A percentile compares a stretch with the other conserved stretches of the same genome.
phyloP scores from a whole-genome alignment of 306 rosid genomes.

The Prunus armeniaca region DNA sequence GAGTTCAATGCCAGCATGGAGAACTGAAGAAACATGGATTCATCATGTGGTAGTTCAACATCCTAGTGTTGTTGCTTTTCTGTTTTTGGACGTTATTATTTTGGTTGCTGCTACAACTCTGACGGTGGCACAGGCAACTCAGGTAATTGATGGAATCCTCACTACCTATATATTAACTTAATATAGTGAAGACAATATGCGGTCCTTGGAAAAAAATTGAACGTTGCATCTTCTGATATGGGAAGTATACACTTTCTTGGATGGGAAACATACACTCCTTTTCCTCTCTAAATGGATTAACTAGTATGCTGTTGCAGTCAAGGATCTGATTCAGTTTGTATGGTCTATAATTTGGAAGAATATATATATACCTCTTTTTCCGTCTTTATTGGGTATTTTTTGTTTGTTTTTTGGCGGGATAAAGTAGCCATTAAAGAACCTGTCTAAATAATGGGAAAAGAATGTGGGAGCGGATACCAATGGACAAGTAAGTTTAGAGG shows the following conservation, averaged over 20 bases:
- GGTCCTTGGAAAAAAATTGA: not conserved
- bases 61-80: conserved; percentile 62
- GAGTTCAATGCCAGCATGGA: conserved; percentile 41
- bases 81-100: conserved; percentile 51
- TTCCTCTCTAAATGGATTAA: not conserved
- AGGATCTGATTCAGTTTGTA: not conserved
- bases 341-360: not conserved
- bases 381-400: not conserved
- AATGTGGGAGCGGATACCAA: not conserved
- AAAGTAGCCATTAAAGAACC: not conserved
- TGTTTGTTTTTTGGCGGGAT: not conserved
- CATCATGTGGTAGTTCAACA: conserved; percentile 48
- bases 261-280: not conserved
- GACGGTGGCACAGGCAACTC: conserved; percentile 60
- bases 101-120: conserved; percentile 52
- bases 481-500: not conserved
- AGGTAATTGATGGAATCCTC: conserved; percentile 47
- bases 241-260: not conserved
- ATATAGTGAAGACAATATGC: not conserved
- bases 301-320: not conserved
- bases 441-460: not conserved
- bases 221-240: not conserved
- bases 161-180: not conserved
- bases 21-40: conserved; percentile 64
- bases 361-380: not conserved